Percentiles rank a stretch among this genome's conserved stretches.
These are phyloP conservation scores for Penicillium verhagenii DNA, from an alignment of 495 filamentous ascomycete species.

Conservation along the genomic window DNA sequence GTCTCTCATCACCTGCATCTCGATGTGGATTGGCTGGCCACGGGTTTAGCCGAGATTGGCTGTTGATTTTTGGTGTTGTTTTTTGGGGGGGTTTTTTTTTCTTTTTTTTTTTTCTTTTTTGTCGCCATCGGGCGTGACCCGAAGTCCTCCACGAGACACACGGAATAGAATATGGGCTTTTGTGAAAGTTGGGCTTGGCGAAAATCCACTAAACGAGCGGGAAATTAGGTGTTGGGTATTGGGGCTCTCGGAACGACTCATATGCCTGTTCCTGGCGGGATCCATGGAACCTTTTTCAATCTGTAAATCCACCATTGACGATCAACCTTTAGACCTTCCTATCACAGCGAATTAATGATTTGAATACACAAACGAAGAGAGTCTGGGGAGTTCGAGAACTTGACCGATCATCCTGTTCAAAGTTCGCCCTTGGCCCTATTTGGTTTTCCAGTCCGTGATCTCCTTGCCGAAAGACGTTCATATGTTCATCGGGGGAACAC, in stretches of 20 bases:
- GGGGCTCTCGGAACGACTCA: constrained; percentile 9
- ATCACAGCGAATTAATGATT: constrained; percentile 1
- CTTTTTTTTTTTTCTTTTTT: constrained; percentile 7
- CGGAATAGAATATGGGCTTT: too few relatives aligned
- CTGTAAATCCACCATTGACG: constrained; percentile 1
- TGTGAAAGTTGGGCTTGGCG: background rate
- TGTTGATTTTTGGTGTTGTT: background rate
- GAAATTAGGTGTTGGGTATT: background rate
- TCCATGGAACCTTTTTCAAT: constrained; percentile 11
- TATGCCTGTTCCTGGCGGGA: constrained; percentile 17
- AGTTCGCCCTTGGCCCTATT: background rate
- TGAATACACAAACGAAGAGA: background rate
- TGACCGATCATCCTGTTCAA: constrained; percentile 7
- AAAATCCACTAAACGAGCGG: background rate
- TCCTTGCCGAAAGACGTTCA: constrained; percentile 1
- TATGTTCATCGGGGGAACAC: constrained; percentile 1
- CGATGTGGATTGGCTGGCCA: constrained; percentile 12
- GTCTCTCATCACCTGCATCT: background rate
- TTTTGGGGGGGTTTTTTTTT: too few relatives aligned
- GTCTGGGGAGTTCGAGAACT: constrained; percentile 14
- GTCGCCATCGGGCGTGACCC: constrained; percentile 12
- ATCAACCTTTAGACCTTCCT: constrained; percentile 13
- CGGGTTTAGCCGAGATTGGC: constrained; percentile 16
- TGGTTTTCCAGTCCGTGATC: background rate
- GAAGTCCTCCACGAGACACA: constrained; percentile 7